Evolutionary conservation across 2,329 filamentous ascomycete species (phyloP), one percentile per base, ranked within the genome.

Genomic region (Apiospora aurea): DNA sequence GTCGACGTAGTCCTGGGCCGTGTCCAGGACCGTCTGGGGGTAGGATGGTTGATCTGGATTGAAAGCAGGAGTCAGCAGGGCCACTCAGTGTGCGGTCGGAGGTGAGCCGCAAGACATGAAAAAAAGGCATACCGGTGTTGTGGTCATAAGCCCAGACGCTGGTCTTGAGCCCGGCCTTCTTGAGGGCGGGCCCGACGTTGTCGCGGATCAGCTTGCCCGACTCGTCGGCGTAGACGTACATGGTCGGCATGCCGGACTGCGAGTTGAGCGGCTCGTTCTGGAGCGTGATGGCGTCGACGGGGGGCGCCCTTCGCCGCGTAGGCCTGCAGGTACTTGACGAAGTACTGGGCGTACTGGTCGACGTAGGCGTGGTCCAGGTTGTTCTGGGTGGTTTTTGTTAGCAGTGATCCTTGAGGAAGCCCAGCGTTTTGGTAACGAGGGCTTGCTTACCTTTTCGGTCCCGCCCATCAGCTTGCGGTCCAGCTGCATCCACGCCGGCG

Each of bases 131-230:
- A 79, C 77, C 77, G 8, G 82, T 84, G 75, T 76, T 86, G 85
- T 80, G 77, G 70, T 84, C 82, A 67, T 82, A 83, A 0, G 83
- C 83, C 83, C 77, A 94, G 83, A 86, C 79, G 57, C 79, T 74
- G 3, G 82, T 84, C 73, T 79, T 75, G 41, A 86, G 77, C 2
- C 82, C 82, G 4, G 83, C 83, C 49, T 75, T 75, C 71, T 75
- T 75, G 29, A 85, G 76, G 5, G 82, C 82, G 1, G 83, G 83
- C 0, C 81, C 82, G 38, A 85, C 77, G 70, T 81, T 79, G 68
- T 85, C 75, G 46, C 78, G 79, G 68, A 83, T 84, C 53, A 84
- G 76, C 10, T 73, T 72, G 0, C 78, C 80, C 3, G 82, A 81
- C 75, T 85, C 82, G 66, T 82, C 81, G 6, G 78, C 80, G 26